A percentile compares a stretch with the other conserved stretches of the same genome.
Evolutionary conservation across 2,329 filamentous ascomycete species (phyloP).

Genomic region (Ophiocordyceps australis): DNA sequence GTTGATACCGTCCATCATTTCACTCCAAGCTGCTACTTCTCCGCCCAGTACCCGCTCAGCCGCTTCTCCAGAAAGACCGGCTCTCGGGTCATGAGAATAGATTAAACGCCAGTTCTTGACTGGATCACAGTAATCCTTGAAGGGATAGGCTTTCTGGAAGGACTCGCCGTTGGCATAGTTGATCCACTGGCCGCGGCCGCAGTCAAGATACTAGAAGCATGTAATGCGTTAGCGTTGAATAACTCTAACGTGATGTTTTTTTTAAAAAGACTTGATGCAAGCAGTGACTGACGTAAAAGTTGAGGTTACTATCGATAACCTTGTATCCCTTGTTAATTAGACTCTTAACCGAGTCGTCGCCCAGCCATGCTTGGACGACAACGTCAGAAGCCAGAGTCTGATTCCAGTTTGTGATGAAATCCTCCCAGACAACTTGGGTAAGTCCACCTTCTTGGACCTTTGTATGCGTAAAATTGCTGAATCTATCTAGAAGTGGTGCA

Average conservation of each 20-base stretch:
- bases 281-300: conserved; percentile 52
- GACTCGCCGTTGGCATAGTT: conserved; percentile 41
- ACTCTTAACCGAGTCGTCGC: conserved; percentile 38
- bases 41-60: conserved; percentile 60
- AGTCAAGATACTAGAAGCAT: conserved; percentile 53
- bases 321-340: conserved; percentile 47
- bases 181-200: conserved; percentile 64
- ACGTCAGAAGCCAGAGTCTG: conserved; percentile 52
- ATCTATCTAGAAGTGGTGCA: conserved; percentile 58
- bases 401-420: conserved; percentile 67
- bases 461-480: conserved; percentile 52
- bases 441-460: conserved; percentile 46
- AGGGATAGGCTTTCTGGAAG: conserved; percentile 42
- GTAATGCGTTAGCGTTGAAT: too few species aligned
- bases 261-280: too few species aligned
- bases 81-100: conserved; percentile 62
- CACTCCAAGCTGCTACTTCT: conserved; percentile 67
- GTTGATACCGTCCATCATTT: conserved; percentile 59
- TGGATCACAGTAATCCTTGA: conserved; percentile 65
- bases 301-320: conserved; percentile 58
- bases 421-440: conserved; percentile 71
- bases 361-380: conserved; percentile 65
- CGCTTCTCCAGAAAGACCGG: conserved; percentile 38
- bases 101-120: conserved; percentile 67
- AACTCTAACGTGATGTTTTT: not conserved